phyloP scores from a whole-genome alignment of 2,329 filamentous ascomycete genomes.

The Ophiosphaerella herpotricha region DNA sequence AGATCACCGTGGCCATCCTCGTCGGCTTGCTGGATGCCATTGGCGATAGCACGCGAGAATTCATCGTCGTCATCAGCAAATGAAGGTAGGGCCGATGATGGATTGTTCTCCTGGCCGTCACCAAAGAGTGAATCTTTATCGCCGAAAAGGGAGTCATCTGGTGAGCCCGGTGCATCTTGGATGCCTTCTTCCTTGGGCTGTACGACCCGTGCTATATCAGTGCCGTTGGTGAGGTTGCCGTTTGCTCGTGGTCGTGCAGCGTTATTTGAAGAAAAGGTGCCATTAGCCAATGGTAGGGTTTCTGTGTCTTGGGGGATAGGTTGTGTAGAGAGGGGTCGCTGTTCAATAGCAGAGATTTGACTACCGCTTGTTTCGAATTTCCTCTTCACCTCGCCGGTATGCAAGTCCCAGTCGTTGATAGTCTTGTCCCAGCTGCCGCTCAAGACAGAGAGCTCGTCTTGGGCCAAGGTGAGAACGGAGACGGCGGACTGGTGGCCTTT shows the following conservation, averaged over 20 bases:
- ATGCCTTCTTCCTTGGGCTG: slow-evolving; percentile 45
- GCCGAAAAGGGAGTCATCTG: slow-evolving; percentile 81
- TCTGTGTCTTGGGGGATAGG: slow-evolving; percentile 75
- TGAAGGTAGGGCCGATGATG: slow-evolving; percentile 49
- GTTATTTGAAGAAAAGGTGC: slow-evolving; percentile 80
- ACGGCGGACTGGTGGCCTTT: slow-evolving; percentile 89
- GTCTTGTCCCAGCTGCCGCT: slow-evolving; percentile 97
- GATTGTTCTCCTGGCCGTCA: slow-evolving; percentile 59
- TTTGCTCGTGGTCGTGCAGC: slow-evolving; percentile 61
- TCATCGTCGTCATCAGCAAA: slow-evolving; percentile 85
- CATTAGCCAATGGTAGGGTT: slow-evolving; percentile 59
- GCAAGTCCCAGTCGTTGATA: slow-evolving; percentile 92
- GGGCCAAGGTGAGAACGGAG: slow-evolving; percentile 78
- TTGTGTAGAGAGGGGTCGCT: slow-evolving; percentile 75
- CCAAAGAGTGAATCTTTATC: slow-evolving; percentile 88
- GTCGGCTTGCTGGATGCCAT: slow-evolving; percentile 51
- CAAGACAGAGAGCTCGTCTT: slow-evolving; percentile 83
- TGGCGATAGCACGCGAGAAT: slow-evolving; percentile 74
- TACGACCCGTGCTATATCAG: slow-evolving; percentile 34
- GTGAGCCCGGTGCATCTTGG: slow-evolving; percentile 66
- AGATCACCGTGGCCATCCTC: slow-evolving; percentile 48
- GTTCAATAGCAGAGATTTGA: slow-evolving; percentile 87
- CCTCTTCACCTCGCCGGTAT: slow-evolving; percentile 77
- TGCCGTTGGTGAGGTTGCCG: slow-evolving; percentile 54
- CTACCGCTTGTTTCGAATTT: slow-evolving; percentile 76